Conservation (phyloP, 495 filamentous ascomycete species). For the Neurospora tetrasperma region DNA sequence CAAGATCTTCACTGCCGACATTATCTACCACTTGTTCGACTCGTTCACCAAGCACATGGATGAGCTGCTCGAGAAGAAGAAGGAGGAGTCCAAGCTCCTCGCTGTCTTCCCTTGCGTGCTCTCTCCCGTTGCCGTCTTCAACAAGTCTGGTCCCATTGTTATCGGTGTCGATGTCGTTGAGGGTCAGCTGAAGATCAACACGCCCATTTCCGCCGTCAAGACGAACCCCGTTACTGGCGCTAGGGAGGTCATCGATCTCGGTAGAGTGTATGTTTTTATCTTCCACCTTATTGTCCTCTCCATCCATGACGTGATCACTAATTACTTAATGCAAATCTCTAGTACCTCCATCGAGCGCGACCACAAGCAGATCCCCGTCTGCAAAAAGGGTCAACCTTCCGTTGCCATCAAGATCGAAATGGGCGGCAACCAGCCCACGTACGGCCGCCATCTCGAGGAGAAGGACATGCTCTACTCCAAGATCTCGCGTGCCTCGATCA, state of each 20-base stretch:
- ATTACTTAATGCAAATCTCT: no score
- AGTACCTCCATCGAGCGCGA: slow-evolving; percentile 84
- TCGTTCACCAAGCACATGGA: slow-evolving; percentile 91
- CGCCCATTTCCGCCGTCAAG: slow-evolving; percentile 79
- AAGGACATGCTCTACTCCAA: slow-evolving; percentile 78
- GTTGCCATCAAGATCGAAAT: slow-evolving; percentile 96
- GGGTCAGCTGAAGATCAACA: slow-evolving; percentile 72
- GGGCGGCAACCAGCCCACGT: slow-evolving; percentile 86
- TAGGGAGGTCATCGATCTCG: slow-evolving; percentile 74
- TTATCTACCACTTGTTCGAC: slow-evolving; percentile 98
- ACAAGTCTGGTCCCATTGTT: slow-evolving; percentile 94
- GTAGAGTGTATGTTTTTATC: slow-evolving; percentile 76
- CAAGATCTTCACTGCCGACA: slow-evolving; percentile 97
- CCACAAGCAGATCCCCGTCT: slow-evolving; percentile 83
- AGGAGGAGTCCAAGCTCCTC: slow-evolving; percentile 88
- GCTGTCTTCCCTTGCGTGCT: slow-evolving; percentile 97
- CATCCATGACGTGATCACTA: no score
- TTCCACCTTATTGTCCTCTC: neutral
- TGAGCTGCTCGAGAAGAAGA: slow-evolving; percentile 72
- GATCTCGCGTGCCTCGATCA: slow-evolving; percentile 80
- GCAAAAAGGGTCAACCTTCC: slow-evolving; percentile 92
- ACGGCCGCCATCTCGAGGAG: slow-evolving; percentile 93
- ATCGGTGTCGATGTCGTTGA: slow-evolving; percentile 93
- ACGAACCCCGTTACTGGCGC: slow-evolving; percentile 64
- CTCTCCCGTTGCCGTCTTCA: slow-evolving; percentile 85